Conservation (phyloP, 2,329 filamentous ascomycete species). For the Pseudocercospora crystallina region DNA sequence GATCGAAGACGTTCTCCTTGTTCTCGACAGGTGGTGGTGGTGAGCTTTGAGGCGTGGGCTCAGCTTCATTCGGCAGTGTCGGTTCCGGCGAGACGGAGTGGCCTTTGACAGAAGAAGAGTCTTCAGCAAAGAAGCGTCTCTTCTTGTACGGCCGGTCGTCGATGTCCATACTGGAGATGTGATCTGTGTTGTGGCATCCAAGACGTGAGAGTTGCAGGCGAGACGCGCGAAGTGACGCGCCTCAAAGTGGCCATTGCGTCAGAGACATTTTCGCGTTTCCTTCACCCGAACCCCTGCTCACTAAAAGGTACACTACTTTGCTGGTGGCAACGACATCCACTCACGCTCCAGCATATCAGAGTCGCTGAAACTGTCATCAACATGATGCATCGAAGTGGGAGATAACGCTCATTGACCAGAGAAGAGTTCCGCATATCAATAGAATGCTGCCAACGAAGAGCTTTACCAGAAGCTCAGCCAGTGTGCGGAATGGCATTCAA, state of each 20-base stretch:
- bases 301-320: no score
- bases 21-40: constrained; percentile 7
- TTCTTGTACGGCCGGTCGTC: constrained; percentile 61
- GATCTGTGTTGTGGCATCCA: no score
- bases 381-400: constrained; percentile 5
- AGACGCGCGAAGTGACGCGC: no score
- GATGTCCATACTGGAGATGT: constrained; percentile 32
- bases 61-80: constrained; percentile 34
- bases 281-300: neutral
- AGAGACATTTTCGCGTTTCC: no score
- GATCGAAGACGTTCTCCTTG: constrained; percentile 50
- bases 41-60: constrained; percentile 31
- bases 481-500: neutral
- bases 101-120: constrained; percentile 37
- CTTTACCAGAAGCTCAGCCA: constrained; percentile 4
- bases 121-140: constrained; percentile 62
- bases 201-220: no score
- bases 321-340: neutral
- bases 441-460: constrained; percentile 6
- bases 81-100: constrained; percentile 31
- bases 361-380: neutral
- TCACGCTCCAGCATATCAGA: neutral
- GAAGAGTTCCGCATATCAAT: no score
- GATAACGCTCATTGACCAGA: neutral
- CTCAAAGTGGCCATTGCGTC: no score